Base-by-base conservation (phyloP, 1,139 yeast species). In the Debaryomyces coudertii region DNA sequence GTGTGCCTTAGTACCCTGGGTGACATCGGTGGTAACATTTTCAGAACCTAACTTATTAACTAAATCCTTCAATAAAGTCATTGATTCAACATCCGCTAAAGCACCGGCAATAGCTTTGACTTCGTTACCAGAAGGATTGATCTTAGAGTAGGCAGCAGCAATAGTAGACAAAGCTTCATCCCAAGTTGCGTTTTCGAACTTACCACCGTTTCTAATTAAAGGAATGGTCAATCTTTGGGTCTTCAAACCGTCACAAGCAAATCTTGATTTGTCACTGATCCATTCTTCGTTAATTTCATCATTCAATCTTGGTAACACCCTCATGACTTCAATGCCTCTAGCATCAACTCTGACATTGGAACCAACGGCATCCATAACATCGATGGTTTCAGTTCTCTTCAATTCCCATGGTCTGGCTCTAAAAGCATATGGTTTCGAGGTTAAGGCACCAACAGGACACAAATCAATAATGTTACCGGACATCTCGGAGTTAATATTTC, bases 331-430 rank as follows among this genome's bases (percentile, higher is more conserved):
- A 58, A 85, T 80, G 61, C 96, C 96, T 69, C 95, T 80, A 44
- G 93, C 82, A 67, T 89, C 96, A 47, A 89, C 89, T 65, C 96
- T 80, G 53, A 89, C 80, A 62, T 85, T 87, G 44, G 93, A 84
- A 36, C 96, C 96, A 43, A 89, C 65, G 27, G 85, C 96, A 66
- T 89, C 96, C 73, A 84, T 71, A 24, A 89, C 95, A 68, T 89
- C 96, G 60, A 89, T 82, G 45, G 93, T 79, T 69, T 89, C 96
- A 44, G 95, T 87, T 76, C 89, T 83, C 76, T 88, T 89, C 65
- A 89, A 80, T 70, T 89, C 96, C 96, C 96, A 89, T 36, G 96
- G 96, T 68, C 96, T 83, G 15, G 96, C 95, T 65, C 82, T 85
- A 77, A 89, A 89, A 20, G 96, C 92, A 61, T 89, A 88, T 36